Evolutionary conservation across 257 asterid species (phyloP).

Genomic region (Prunella vulgaris): DNA sequence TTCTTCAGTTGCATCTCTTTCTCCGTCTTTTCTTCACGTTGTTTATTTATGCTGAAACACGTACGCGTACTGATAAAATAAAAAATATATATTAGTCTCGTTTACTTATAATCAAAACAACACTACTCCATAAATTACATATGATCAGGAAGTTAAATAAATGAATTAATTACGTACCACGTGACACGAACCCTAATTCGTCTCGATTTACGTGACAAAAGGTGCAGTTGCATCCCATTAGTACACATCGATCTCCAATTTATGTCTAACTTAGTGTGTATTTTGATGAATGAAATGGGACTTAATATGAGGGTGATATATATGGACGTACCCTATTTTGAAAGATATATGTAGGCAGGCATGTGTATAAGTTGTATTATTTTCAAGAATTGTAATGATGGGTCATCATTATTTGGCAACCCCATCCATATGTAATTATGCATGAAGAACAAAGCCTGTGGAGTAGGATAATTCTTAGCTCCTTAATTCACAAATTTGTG

Average conservation of each 20-base stretch:
- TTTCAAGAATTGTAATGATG: slow-evolving; percentile 27
- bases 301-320: not conserved
- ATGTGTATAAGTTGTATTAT: not conserved
- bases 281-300: not conserved
- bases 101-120: too few species aligned
- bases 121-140: too few species aligned
- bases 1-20: slow-evolving; percentile 47
- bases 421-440: slow-evolving; percentile 20
- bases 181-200: slow-evolving; percentile 9
- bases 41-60: slow-evolving; percentile 26
- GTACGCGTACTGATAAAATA: not conserved
- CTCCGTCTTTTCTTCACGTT: slow-evolving; percentile 26
- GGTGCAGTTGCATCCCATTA: not conserved
- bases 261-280: not conserved
- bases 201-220: not conserved
- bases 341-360: not conserved
- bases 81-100: too few species aligned
- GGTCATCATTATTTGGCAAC: slow-evolving; percentile 24
- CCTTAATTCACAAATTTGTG: not conserved
- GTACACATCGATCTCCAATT: not conserved
- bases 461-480: not conserved
- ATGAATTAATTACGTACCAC: too few species aligned
- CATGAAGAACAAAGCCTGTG: slow-evolving; percentile 5
- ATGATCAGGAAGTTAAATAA: too few species aligned
- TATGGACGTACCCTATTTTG: not conserved